Base-by-base conservation (phyloP, 257 asterid species). In the Plantago ovata region DNA sequence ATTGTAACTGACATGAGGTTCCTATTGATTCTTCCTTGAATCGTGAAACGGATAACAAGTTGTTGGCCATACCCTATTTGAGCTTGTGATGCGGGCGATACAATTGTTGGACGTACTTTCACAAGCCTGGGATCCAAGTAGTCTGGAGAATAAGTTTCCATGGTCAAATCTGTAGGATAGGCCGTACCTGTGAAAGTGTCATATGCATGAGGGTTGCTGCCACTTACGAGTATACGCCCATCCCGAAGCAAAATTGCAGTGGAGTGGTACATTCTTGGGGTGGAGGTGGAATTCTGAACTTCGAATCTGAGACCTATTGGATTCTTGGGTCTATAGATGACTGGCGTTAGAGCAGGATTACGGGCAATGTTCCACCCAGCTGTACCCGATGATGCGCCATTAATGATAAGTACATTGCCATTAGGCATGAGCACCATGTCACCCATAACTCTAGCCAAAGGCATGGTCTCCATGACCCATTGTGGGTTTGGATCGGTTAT, bases 401-500 rank as follows among this genome's bases (percentile, higher is more conserved):
- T 45, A n/a, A 45, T n/a, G 9, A 45, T 18, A 3, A 45, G 1
- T 2, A 45, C 51, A 16, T 45, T 20, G 0, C 51, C 51, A 6
- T 18, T 45, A 1, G 51, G 51, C 19, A 45, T 18, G 14, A 45
- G 9, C 19, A 45, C 19, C 51, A 15, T 45, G 7, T 45, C 51
- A 20, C 22, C 22, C 51, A 45, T 45, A 20, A 45, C 22, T 10
- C 51, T 18, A 13, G 51, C 22, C 19, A 45, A n/a, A n/a, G 51
- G 51, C 51, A 45, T n/a, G 9, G 16, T 20, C n/a, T 45, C 51
- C 51, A 45, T 45, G 51, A 45, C 51, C 51, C 51, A 45, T 15
- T 45, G 8, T 45, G 51, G 51, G 19, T 15, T 20, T 9, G 51
- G 51, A 21, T 15, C 23, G 3, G 51, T 45, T 7, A 45, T 20